Percentiles rank a stretch among this genome's conserved stretches.
phyloP scores from a whole-genome alignment of 495 filamentous ascomycete genomes.

The Cudoniella acicularis region DNA sequence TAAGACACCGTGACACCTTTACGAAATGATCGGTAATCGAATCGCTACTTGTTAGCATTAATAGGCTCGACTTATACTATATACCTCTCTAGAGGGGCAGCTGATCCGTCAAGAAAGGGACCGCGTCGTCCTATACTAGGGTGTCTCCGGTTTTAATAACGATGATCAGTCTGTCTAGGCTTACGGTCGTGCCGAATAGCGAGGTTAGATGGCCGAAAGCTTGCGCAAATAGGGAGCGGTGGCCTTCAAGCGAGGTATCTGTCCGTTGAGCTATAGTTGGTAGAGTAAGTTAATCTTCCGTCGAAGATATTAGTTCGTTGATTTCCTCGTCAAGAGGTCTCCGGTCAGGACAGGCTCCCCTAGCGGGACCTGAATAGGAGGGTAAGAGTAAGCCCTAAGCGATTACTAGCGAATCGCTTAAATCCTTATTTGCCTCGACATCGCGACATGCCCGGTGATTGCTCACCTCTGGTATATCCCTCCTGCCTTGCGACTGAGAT shows the following conservation, averaged over 20 bases:
- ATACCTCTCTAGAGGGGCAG: conserved; percentile 5
- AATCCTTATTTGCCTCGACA: conserved; percentile 2
- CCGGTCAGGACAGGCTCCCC: not conserved
- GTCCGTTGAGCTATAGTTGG: conserved; percentile 2
- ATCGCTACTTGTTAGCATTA: conserved; percentile 1
- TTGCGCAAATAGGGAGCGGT: conserved; percentile 1
- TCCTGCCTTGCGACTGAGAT: conserved; percentile 2
- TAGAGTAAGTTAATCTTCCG: not conserved
- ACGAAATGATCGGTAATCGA: conserved; percentile 1
- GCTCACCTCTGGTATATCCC: conserved; percentile 2
- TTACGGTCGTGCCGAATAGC: conserved; percentile 4
- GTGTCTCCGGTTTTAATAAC: conserved; percentile 2
- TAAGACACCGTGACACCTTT: conserved; percentile 2
- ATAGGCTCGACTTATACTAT: conserved; percentile 5
- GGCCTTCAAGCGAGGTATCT: not conserved
- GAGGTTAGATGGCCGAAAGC: conserved; percentile 1
- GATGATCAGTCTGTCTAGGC: conserved; percentile 2
- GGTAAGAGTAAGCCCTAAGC: conserved; percentile 2
- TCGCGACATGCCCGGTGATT: not conserved
- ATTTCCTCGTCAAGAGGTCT: conserved; percentile 1
- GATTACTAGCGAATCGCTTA: conserved; percentile 2
- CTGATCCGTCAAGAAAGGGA: conserved; percentile 6
- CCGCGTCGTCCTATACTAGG: not conserved
- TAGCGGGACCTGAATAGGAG: conserved; percentile 6
- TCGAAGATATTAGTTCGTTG: conserved; percentile 3